Evolutionary conservation across 768 basidiomycete genomes (phyloP).

Genomic region (Phaffia australis): DNA sequence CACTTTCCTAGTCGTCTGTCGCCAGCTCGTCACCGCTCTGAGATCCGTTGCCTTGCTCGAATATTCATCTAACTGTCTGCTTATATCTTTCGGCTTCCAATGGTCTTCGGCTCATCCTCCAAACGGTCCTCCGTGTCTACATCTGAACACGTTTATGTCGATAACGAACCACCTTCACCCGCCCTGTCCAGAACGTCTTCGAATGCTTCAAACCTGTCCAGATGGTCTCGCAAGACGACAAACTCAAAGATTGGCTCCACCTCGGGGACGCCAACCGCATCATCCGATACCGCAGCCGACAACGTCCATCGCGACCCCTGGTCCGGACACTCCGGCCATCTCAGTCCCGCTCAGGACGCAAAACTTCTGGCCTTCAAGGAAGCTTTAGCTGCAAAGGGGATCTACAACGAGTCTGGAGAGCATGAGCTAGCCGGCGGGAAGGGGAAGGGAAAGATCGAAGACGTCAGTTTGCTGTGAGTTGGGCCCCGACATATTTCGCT

Average conservation of each 20-base stretch:
- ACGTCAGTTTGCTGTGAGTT: constrained; percentile 21
- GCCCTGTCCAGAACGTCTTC: constrained; percentile 9
- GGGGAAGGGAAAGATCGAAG: constrained; percentile 15
- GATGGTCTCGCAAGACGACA: constrained; percentile 10
- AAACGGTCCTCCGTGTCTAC: too few relatives aligned
- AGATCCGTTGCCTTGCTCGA: too few relatives aligned
- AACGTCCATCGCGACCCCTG: not conserved
- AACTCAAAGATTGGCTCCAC: not conserved
- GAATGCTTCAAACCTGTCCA: constrained; percentile 2
- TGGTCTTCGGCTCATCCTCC: too few relatives aligned
- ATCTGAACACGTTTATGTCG: too few relatives aligned
- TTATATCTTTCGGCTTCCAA: too few relatives aligned
- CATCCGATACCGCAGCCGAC: not conserved
- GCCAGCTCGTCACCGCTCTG: too few relatives aligned
- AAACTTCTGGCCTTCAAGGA: constrained; percentile 15
- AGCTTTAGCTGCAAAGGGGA: not conserved
- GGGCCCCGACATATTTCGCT: not conserved
- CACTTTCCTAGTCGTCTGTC: too few relatives aligned
- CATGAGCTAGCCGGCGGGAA: constrained; percentile 17
- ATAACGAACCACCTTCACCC: too few relatives aligned
- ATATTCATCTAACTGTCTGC: too few relatives aligned
- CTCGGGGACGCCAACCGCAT: not conserved
- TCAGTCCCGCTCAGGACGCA: constrained; percentile 10
- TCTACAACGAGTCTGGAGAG: constrained; percentile 1
- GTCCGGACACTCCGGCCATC: constrained; percentile 16